Percentiles rank a stretch among this genome's conserved stretches.
Evolutionary conservation across 768 basidiomycete genomes (phyloP).

Genomic region (Russula brevipes): DNA sequence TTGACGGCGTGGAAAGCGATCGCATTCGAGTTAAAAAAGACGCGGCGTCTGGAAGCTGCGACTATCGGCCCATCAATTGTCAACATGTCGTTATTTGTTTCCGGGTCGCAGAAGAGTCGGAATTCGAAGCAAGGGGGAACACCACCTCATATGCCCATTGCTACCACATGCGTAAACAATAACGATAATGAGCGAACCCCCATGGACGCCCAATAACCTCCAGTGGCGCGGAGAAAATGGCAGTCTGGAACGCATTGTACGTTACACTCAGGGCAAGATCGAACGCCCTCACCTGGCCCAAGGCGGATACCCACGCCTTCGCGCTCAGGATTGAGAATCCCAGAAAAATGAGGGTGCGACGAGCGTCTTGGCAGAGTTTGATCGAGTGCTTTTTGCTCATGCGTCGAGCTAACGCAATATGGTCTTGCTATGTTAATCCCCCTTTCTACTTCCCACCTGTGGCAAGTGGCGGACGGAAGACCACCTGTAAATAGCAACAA

Average conservation of each 20-base stretch:
- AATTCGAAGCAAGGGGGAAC: neutral
- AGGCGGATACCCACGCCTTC: neutral
- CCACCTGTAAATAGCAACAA: neutral
- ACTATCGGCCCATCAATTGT: neutral
- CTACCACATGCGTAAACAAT: neutral
- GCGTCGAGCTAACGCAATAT: neutral
- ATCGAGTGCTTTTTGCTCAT: neutral
- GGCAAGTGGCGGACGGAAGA: too few species aligned
- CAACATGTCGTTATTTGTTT: slow-evolving; percentile 10
- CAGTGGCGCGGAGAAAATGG: too few species aligned
- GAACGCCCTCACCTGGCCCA: neutral
- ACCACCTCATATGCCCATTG: neutral
- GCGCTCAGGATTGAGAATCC: neutral
- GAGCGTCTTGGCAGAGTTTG: neutral
- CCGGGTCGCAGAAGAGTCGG: neutral
- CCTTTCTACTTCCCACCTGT: too few species aligned
- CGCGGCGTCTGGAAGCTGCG: neutral
- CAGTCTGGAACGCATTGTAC: neutral
- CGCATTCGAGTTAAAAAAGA: neutral
- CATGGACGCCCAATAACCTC: neutral
- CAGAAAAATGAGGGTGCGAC: too few species aligned
- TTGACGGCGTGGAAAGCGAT: slow-evolving; percentile 11
- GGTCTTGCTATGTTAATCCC: too few species aligned
- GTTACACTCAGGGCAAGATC: neutral
- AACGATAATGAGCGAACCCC: neutral